Evolutionary conservation across 768 basidiomycete species (phyloP).

Genomic region (Pulveroboletus sp.): DNA sequence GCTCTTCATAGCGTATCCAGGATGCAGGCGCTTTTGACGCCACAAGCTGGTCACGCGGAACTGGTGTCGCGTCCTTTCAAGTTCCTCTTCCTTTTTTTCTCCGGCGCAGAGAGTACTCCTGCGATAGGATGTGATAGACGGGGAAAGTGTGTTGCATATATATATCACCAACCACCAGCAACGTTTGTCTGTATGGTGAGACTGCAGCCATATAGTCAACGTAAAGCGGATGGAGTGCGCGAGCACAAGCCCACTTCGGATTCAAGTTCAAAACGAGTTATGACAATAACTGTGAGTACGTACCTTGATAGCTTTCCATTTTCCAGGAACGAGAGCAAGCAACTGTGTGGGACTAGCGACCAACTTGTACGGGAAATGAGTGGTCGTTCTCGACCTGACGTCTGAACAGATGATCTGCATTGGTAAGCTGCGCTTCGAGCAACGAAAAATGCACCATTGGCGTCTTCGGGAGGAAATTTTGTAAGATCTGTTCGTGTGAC

Average conservation of each 20-base stretch:
- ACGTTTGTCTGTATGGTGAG: conserved; percentile 17
- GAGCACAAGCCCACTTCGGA: conserved; percentile 44
- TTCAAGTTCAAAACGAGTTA: background rate
- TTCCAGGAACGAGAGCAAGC: conserved; percentile 36
- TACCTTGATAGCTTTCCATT: conserved; percentile 49
- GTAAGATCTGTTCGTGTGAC: too few species aligned
- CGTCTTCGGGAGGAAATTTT: too few species aligned
- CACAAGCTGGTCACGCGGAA: conserved; percentile 22
- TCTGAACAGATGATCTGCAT: too few species aligned
- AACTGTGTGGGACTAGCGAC: conserved; percentile 37
- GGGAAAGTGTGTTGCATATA: conserved; percentile 37
- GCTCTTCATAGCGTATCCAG: conserved; percentile 19
- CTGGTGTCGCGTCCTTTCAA: conserved; percentile 21
- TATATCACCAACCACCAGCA: conserved; percentile 40
- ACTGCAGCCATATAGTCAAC: conserved; percentile 22
- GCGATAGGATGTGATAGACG: conserved; percentile 24
- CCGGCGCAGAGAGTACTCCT: conserved; percentile 11
- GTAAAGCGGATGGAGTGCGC: conserved; percentile 39
- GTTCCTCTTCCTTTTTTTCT: conserved; percentile 26
- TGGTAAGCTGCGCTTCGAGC: too few species aligned
- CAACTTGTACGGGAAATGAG: too few species aligned
- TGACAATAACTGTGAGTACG: conserved; percentile 8
- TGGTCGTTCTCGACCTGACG: too few species aligned
- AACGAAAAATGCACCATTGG: too few species aligned
- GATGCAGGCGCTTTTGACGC: conserved; percentile 29